A percentile compares a stretch with the other conserved stretches of the same genome.
These are phyloP conservation scores for Perkinsus olseni DNA, from an alignment of 169 alveolate species.

Conservation along the genomic window DNA sequence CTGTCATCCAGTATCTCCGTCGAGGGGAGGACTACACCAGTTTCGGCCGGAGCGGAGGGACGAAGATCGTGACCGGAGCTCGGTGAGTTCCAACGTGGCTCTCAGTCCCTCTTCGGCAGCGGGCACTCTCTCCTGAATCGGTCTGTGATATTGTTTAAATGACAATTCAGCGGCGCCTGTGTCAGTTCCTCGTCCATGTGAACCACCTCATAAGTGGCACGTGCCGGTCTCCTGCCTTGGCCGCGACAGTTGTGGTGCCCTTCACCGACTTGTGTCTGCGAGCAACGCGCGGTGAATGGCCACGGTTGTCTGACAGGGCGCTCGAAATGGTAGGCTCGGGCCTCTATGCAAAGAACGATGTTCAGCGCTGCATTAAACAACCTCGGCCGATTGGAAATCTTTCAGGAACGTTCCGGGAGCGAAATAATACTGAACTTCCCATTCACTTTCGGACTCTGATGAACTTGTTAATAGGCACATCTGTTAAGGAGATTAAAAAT, in stretches of 20 bases:
- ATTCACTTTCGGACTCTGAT: too few species aligned
- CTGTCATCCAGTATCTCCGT: not conserved
- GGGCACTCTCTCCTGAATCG: too few species aligned
- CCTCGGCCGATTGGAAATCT: too few species aligned
- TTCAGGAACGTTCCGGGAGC: too few species aligned
- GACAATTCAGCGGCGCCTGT: not conserved
- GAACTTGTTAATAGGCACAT: too few species aligned
- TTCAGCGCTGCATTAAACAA: too few species aligned
- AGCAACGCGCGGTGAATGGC: not conserved
- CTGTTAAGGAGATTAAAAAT: too few species aligned
- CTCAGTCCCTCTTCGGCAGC: too few species aligned
- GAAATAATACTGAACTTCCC: too few species aligned
- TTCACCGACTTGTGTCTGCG: not conserved
- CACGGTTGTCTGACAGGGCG: not conserved
- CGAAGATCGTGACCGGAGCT: not conserved
- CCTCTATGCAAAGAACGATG: too few species aligned
- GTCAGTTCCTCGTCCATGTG: not conserved
- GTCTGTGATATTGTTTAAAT: too few species aligned
- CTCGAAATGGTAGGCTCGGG: not conserved
- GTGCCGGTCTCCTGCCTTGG: not conserved
- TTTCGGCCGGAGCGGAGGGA: not conserved
- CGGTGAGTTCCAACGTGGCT: not conserved
- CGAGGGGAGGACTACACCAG: not conserved
- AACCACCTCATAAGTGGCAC: not conserved
- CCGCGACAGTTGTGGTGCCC: not conserved